These are phyloP conservation scores for Colletotrichum kahawae DNA, from an alignment of 2,329 filamentous ascomycete genomes.

Conservation along the genomic window DNA sequence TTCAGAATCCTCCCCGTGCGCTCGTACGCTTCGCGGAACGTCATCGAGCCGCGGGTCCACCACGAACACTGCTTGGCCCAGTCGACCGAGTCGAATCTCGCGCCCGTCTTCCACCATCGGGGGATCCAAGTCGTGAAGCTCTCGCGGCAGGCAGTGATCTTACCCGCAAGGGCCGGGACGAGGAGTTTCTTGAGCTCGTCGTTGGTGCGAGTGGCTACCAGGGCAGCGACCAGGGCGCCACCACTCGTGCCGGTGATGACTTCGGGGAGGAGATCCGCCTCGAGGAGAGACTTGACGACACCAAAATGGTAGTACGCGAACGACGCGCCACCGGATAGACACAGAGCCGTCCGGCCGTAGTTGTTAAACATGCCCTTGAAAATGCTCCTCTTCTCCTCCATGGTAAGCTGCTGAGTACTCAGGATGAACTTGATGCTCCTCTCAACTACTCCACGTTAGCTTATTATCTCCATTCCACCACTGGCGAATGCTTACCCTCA, in stretches of 20 bases:
- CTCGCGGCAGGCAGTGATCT: conserved; percentile 87
- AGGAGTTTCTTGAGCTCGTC: conserved; percentile 86
- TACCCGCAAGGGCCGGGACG: conserved; percentile 82
- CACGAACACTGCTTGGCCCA: conserved; percentile 87
- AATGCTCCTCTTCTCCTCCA: conserved; percentile 77
- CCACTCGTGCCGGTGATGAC: conserved; percentile 98
- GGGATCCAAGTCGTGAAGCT: conserved; percentile 75
- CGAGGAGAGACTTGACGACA: conserved; percentile 86
- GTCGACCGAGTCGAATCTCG: conserved; percentile 90
- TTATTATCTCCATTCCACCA: neutral
- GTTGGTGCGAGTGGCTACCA: conserved; percentile 89
- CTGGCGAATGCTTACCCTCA: conserved; percentile 61
- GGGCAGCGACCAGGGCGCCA: conserved; percentile 84
- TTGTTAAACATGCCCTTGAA: conserved; percentile 92
- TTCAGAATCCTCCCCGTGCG: conserved; percentile 94
- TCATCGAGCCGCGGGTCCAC: conserved; percentile 91
- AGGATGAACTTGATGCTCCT: conserved; percentile 70
- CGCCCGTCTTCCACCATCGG: conserved; percentile 91
- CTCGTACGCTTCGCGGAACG: conserved; percentile 93
- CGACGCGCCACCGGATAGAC: conserved; percentile 88
- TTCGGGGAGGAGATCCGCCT: conserved; percentile 83
- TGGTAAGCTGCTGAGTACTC: conserved; percentile 67
- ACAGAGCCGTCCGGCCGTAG: conserved; percentile 90
- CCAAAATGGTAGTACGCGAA: conserved; percentile 98
- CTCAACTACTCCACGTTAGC: conserved; percentile 56